Evolutionary conservation across 176 grass and related monocot species (phyloP), one percentile per base, ranked within the genome.

Genomic region (Cenchrus americanus): DNA sequence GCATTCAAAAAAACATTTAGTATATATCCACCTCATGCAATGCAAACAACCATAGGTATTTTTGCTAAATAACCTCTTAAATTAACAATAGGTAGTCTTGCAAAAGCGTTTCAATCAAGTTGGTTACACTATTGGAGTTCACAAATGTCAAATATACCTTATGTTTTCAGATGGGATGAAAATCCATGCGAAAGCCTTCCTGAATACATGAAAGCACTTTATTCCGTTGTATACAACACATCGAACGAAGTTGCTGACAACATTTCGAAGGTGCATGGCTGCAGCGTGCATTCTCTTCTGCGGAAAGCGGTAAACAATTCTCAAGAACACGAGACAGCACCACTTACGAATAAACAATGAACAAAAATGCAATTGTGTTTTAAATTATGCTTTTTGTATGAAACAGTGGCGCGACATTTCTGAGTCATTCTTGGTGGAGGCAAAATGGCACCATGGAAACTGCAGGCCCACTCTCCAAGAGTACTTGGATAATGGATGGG

Each of bases 401-500:
- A 21, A 57, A 41, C 37, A 92, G 87, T 92, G 91, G 91, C 32
- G 54, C 22, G 84, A 90, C 52, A 12, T 87, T 5, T 81, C 64
- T n/a, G 54, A 50, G 41, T 21, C 84, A 9, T 87, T 42, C 64
- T 61, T 87, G 30, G 52, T 80, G 68, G 91, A 90, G 64, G 87
- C 91, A 47, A 93, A 87, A 14, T 93, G 87, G 91, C 75, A 90
- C 40, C 65, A 85, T 34, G 48, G 46, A n/a, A 85, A 67, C 48
- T 63, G 8, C 14, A 87, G 3, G 32, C 84, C 91, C 21, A 53
- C 14, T 7, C 34, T 93, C 3, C 2, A 73, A 1, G 84, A 87
- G 6, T 93, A 94, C 23, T 21, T 90, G 37, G 27, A 82, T 0
- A 93, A 87, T 49, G 87, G 87, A 66, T 51, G 65, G 37, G 44